Base-by-base conservation (phyloP, 306 rosid species). In the Morella rubra region DNA sequence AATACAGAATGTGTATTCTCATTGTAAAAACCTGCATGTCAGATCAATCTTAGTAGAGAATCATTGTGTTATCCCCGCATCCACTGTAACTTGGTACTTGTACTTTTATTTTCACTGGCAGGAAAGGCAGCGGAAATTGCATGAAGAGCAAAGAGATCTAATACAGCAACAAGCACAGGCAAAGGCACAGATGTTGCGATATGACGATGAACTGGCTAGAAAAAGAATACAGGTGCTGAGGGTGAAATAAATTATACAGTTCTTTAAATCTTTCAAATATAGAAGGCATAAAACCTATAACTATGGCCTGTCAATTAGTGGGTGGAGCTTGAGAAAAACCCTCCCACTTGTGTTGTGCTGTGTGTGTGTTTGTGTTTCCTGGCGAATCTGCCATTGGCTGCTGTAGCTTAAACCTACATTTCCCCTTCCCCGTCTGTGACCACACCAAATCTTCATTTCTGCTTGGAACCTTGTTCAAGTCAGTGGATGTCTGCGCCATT, bases 201-300 rank as follows among this genome's bases (percentile, higher is more conserved):
- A 69, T 74, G 93, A 96, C 81, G 98, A 96, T 88, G 99, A 96
- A 77, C 72, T 91, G 74, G 86, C 96, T 53, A 91, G 97, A 82
- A 88, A 93, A 81, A 91, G 98, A 87, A 74, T 91, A 93, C 96
- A 92, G 99, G 98, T 96, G 73, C 83, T 8, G 64, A 68, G 69
- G 54, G 50, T 80, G 51, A 80, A 78, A 77, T 71, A 37, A 49
- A 15, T 52, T 69, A 20, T 77, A n/a, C 4, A 1, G 56, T 62
- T 45, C 53, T 73, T 42, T 42, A 64, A 12, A 12, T 9, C 16
- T 50, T 27, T 15, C 4, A 9, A 22, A 40, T 32, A 5, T 41
- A 1, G 54, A 52, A 49, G 12, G 52, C 47, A 56, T 76, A 44
- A 22, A n/a, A 73, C 54, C 46, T 6, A 32, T 3, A 2, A 71